Evolutionary conservation across 2,329 filamentous ascomycete species (phyloP).

Genomic region (Trichoderma sp.): DNA sequence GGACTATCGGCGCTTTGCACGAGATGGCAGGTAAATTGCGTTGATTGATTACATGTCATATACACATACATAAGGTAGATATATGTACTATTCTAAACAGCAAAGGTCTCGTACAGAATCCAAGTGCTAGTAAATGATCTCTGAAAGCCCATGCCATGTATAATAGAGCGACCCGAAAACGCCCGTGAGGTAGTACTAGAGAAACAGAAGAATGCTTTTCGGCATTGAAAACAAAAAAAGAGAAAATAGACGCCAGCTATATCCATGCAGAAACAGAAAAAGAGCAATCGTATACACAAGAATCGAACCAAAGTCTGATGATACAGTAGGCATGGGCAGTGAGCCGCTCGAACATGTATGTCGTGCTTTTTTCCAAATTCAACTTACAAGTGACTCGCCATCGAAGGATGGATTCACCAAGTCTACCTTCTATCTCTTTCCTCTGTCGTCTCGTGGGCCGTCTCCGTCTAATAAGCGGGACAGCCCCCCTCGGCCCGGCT

Average conservation of each 20-base stretch:
- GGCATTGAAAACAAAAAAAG: neutral
- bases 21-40: neutral
- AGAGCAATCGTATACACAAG: slow-evolving; percentile 12
- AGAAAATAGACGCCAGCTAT: neutral
- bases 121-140: neutral
- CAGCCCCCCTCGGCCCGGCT: slow-evolving; percentile 64
- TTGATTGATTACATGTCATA: neutral
- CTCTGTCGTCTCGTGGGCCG: neutral
- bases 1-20: no score
- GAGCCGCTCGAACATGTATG: slow-evolving; percentile 19
- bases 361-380: neutral
- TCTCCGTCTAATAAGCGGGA: slow-evolving; percentile 49
- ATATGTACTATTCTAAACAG: slow-evolving; percentile 5
- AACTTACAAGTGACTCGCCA: neutral
- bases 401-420: neutral
- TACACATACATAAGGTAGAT: neutral
- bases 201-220: neutral
- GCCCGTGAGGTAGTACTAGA: neutral
- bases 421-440: neutral
- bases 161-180: neutral
- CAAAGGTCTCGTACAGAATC: neutral
- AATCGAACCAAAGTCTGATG: neutral
- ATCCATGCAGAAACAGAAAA: slow-evolving; percentile 1
- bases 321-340: neutral
- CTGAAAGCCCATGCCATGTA: neutral